phyloP scores from a whole-genome alignment of 2,329 filamentous ascomycete genomes.

The Alternaria longipes region DNA sequence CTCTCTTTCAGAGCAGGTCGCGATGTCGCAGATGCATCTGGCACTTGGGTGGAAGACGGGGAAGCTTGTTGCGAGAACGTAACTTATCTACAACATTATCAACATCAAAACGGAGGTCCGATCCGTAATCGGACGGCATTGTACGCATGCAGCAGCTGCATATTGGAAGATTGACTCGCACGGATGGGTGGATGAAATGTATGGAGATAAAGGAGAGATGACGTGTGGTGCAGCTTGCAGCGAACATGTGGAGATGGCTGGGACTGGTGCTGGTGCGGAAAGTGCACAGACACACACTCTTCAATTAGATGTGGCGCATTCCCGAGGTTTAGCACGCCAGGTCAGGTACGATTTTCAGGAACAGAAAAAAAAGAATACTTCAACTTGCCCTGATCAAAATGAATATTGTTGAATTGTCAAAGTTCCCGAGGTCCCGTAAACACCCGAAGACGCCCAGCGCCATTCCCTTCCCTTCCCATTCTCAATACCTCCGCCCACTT shows the following conservation, averaged over 20 bases:
- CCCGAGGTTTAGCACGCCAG: background rate
- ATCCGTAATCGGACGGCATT: background rate
- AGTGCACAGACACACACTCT: background rate
- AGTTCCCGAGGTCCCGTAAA: too few relatives aligned
- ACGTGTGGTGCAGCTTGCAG: background rate
- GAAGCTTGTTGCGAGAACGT: background rate
- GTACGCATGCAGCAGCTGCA: background rate
- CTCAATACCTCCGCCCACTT: background rate
- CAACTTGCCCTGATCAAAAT: too few relatives aligned
- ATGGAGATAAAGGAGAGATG: background rate
- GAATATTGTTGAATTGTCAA: too few relatives aligned
- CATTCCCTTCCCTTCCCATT: background rate
- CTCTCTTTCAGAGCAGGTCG: too few relatives aligned
- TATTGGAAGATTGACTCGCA: too few relatives aligned
- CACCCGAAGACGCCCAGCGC: background rate
- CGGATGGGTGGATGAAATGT: background rate
- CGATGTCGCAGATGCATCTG: too few relatives aligned
- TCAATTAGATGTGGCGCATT: background rate
- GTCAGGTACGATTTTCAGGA: background rate
- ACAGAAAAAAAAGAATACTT: too few relatives aligned
- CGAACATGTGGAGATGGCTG: background rate
- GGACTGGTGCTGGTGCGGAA: background rate
- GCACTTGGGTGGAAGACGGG: background rate
- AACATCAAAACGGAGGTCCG: background rate
- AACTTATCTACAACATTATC: background rate